These are phyloP conservation scores for Brachypodium distachyon DNA, from an alignment of 202 grass and related monocot genomes.

Conservation along the genomic window DNA sequence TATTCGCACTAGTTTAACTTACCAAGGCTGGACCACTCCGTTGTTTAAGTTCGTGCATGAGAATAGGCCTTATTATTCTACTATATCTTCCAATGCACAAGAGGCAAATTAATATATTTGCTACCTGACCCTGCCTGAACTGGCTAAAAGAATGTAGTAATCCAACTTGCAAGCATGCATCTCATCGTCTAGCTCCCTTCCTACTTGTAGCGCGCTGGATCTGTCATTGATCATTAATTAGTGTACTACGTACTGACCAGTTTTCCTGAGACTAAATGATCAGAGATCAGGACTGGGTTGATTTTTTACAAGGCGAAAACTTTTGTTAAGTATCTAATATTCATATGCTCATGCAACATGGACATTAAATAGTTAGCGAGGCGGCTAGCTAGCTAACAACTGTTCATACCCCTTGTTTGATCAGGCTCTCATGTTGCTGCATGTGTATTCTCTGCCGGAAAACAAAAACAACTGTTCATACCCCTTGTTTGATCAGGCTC, in stretches of 20 bases:
- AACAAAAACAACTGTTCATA: no score
- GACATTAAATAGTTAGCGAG: neutral
- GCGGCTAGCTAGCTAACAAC: no score
- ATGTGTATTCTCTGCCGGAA: neutral
- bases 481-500: no score
- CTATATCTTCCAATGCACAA: neutral
- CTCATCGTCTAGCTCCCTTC: neutral
- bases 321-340: no score
- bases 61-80: neutral
- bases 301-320: neutral
- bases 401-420: no score
- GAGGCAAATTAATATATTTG: neutral
- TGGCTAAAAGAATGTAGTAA: neutral
- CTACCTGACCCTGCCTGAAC: neutral
- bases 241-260: neutral
- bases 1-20: neutral
- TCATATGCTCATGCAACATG: slow-evolving; percentile 15
- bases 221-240: neutral
- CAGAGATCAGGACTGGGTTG: neutral
- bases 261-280: neutral
- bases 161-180: neutral
- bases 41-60: slow-evolving; percentile 7
- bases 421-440: no score
- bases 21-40: neutral
- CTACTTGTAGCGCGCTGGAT: neutral